phyloP scores from a whole-genome alignment of 805 yeast species.

The Torulaspora indica region DNA sequence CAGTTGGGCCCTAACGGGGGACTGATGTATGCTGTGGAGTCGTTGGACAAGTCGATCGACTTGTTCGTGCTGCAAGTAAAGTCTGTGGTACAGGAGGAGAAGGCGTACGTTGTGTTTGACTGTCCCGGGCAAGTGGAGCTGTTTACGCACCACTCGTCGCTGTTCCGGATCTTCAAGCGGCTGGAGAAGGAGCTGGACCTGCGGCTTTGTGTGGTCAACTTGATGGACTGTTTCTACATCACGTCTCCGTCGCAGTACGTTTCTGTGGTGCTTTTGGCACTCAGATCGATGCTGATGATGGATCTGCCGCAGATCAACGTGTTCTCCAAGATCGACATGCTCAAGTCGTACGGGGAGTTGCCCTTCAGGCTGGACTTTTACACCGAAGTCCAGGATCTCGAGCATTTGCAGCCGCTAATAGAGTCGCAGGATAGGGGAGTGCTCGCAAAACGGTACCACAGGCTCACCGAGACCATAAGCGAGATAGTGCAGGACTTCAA shows the following conservation, averaged over 20 bases:
- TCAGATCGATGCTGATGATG: slow-evolving; percentile 88
- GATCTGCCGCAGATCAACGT: slow-evolving; percentile 93
- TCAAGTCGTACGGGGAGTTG: slow-evolving; percentile 69
- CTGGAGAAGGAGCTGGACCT: slow-evolving; percentile 62
- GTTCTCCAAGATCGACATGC: slow-evolving; percentile 80
- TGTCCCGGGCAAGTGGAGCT: slow-evolving; percentile 97
- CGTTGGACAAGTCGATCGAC: slow-evolving; percentile 51
- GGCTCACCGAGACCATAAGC: slow-evolving; percentile 69
- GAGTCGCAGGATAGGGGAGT: slow-evolving; percentile 67
- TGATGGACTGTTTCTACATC: slow-evolving; percentile 76
- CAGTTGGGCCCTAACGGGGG: slow-evolving; percentile 86
- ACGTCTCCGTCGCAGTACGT: slow-evolving; percentile 87
- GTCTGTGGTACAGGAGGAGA: slow-evolving; percentile 50
- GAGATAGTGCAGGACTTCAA: slow-evolving; percentile 85
- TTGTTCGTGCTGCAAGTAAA: slow-evolving; percentile 54
- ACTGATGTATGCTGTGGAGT: slow-evolving; percentile 79
- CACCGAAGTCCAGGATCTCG: slow-evolving; percentile 85
- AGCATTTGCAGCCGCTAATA: slow-evolving; percentile 59
- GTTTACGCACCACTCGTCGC: slow-evolving; percentile 81
- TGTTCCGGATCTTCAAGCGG: slow-evolving; percentile 59
- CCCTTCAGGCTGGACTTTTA: slow-evolving; percentile 83
- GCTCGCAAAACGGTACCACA: slow-evolving; percentile 56
- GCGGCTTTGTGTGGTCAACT: slow-evolving; percentile 76
- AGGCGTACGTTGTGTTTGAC: slow-evolving; percentile 70
- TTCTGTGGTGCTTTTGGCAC: slow-evolving; percentile 70